phyloP scores from a whole-genome alignment of 1,284 basidiomycete species.

The Stereum hirsutum region DNA sequence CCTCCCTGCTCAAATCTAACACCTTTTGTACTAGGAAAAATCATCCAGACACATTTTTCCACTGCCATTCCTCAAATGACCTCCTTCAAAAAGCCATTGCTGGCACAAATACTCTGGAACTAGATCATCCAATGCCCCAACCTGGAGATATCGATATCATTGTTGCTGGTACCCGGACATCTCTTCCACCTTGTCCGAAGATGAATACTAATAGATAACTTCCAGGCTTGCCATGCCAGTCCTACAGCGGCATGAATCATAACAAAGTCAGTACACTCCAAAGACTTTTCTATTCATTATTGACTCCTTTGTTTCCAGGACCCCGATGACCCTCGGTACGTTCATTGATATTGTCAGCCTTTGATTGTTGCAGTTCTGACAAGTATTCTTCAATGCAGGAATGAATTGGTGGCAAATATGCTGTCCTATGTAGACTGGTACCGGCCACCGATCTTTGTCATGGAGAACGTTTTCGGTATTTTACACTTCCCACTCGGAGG shows the following conservation, averaged over 20 bases:
- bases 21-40: constrained; percentile 40
- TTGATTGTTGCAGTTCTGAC: constrained; percentile 1
- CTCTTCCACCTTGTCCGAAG: not conserved
- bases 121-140: constrained; percentile 44
- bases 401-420: constrained; percentile 58
- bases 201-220: not conserved
- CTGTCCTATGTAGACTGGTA: constrained; percentile 68
- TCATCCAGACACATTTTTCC: constrained; percentile 46
- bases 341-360: not conserved
- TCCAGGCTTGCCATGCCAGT: constrained; percentile 62
- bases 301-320: constrained; percentile 25
- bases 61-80: constrained; percentile 52
- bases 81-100: constrained; percentile 51
- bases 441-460: constrained; percentile 48
- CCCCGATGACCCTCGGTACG: constrained; percentile 48
- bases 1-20: not conserved
- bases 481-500: constrained; percentile 33
- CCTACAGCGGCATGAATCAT: constrained; percentile 55
- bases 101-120: too few relatives aligned
- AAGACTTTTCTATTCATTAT: not conserved
- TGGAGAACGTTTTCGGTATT: constrained; percentile 64
- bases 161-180: constrained; percentile 45
- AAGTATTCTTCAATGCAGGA: constrained; percentile 25
- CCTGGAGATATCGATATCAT: constrained; percentile 60
- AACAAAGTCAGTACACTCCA: constrained; percentile 29